phyloP scores from a whole-genome alignment of 2,329 filamentous ascomycete species.

The Coniella lustricola region DNA sequence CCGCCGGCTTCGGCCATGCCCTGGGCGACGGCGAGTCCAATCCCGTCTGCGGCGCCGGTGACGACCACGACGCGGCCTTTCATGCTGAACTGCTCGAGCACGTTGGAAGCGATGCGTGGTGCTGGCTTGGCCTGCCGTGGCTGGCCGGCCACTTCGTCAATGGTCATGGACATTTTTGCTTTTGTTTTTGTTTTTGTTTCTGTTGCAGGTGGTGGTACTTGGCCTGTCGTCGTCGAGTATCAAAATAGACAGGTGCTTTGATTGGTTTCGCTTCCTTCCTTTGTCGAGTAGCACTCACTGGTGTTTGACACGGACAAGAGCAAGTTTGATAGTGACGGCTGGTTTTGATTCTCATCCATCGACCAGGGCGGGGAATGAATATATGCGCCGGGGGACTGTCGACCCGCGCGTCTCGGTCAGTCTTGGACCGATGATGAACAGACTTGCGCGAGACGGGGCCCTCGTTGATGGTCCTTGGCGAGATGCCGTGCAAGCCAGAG shows the following conservation, averaged over 20 bases:
- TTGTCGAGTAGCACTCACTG: too few species aligned
- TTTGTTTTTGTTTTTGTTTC: background rate
- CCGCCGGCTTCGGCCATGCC: constrained; percentile 39
- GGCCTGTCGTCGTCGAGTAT: too few species aligned
- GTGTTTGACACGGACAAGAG: too few species aligned
- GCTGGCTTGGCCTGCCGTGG: constrained; percentile 32
- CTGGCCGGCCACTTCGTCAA: constrained; percentile 23
- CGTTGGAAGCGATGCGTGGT: constrained; percentile 33
- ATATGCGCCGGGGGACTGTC: constrained; percentile 5
- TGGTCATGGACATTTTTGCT: constrained; percentile 30
- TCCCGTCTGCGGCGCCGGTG: constrained; percentile 38
- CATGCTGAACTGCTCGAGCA: constrained; percentile 37
- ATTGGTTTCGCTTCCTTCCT: too few species aligned
- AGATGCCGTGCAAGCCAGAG: too few species aligned
- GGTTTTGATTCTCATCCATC: too few species aligned
- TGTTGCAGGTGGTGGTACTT: background rate
- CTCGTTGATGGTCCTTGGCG: too few species aligned
- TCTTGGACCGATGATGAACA: constrained; percentile 3
- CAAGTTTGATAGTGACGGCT: too few species aligned
- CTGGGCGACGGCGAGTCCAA: constrained; percentile 37
- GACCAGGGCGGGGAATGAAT: background rate
- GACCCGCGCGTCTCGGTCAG: constrained; percentile 6
- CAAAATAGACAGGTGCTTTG: too few species aligned
- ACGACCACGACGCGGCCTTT: constrained; percentile 35
- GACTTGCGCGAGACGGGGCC: too few species aligned